Conservation (phyloP, 2,329 filamentous ascomycete species). For the Drechslerella coelobrocha region DNA sequence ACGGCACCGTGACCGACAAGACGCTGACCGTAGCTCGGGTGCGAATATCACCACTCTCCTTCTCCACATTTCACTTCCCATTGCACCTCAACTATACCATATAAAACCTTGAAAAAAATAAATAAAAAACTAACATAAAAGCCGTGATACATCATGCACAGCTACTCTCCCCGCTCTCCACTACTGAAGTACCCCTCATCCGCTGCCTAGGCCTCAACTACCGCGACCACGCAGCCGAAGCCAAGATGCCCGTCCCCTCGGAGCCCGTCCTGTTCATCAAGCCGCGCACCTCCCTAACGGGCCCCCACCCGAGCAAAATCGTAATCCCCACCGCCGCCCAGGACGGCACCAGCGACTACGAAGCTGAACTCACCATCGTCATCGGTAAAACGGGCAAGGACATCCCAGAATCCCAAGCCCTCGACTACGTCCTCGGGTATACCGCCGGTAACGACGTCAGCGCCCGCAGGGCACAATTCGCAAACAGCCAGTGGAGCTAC, state of each 20-base stretch:
- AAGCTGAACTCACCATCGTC: slow-evolving; percentile 77
- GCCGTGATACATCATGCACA: background rate
- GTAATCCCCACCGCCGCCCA: slow-evolving; percentile 72
- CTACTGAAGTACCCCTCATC: slow-evolving; percentile 62
- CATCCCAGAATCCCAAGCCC: slow-evolving; percentile 69
- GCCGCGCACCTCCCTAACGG: slow-evolving; percentile 70
- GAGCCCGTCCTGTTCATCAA: slow-evolving; percentile 78
- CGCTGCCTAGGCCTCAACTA: slow-evolving; percentile 76
- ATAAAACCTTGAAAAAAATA: slow-evolving; percentile 1
- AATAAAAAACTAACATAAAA: background rate
- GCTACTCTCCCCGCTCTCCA: slow-evolving; percentile 32
- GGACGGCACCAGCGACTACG: slow-evolving; percentile 74
- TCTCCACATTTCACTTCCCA: background rate
- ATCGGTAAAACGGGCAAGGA: slow-evolving; percentile 73
- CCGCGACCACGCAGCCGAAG: slow-evolving; percentile 73
- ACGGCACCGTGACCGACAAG: slow-evolving; percentile 57
- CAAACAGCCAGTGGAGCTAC: slow-evolving; percentile 73
- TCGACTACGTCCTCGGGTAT: slow-evolving; percentile 78
- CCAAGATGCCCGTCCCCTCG: slow-evolving; percentile 72
- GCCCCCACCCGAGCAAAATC: slow-evolving; percentile 62
- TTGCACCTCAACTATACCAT: background rate
- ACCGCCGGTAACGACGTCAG: slow-evolving; percentile 80
- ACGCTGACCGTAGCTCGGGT: slow-evolving; percentile 55
- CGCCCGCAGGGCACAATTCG: slow-evolving; percentile 70
- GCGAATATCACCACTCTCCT: too few relatives aligned